Conservation (phyloP, 192 early-diverging fungal genomes). For the Diversispora epigaea region DNA sequence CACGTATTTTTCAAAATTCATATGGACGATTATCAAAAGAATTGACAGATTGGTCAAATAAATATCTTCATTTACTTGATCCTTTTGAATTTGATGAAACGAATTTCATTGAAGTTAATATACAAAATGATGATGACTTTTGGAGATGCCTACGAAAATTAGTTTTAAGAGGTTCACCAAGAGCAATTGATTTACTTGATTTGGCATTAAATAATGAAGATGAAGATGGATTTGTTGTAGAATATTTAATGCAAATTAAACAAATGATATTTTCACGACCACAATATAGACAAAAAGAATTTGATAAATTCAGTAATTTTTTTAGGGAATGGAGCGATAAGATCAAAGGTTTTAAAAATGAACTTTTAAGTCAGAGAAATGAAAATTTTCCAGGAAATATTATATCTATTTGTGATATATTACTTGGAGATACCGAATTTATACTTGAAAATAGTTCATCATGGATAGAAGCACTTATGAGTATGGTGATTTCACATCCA, state of each 20-base stretch:
- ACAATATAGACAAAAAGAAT: too few species aligned
- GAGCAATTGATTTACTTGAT: too few species aligned
- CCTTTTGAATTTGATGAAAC: too few species aligned
- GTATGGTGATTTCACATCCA: background rate
- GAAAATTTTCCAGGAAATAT: background rate
- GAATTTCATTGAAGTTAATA: too few species aligned
- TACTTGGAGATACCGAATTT: background rate
- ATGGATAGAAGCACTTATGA: background rate
- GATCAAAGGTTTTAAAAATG: background rate
- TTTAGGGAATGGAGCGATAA: background rate
- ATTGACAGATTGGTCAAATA: constrained; percentile 1
- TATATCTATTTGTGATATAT: background rate
- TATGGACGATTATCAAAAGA: background rate
- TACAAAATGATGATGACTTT: too few species aligned
- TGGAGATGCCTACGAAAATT: too few species aligned
- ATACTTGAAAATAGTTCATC: background rate
- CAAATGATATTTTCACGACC: too few species aligned
- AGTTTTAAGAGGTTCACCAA: too few species aligned
- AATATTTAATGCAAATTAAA: too few species aligned
- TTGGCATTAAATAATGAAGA: too few species aligned
- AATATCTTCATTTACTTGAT: background rate
- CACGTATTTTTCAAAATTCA: background rate
- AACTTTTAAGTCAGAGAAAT: background rate
- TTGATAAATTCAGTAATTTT: background rate
- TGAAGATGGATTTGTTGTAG: too few species aligned